phyloP scores from a whole-genome alignment of 176 grass and related monocot genomes.

The Oryza meyeriana region DNA sequence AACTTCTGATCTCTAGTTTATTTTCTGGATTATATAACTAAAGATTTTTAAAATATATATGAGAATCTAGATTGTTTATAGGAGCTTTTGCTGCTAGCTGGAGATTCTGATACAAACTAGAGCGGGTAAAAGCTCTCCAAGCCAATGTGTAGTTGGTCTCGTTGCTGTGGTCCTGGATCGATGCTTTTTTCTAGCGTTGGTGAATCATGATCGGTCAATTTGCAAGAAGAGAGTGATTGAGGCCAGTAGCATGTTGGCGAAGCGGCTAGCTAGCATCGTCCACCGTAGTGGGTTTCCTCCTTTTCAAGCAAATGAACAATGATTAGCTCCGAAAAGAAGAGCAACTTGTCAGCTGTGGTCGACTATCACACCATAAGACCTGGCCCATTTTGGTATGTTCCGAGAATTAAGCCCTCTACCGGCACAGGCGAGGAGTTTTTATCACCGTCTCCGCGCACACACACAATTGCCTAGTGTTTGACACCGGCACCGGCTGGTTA shows the following conservation, averaged over 20 bases:
- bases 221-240: not conserved
- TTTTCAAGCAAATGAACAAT: conserved; percentile 50
- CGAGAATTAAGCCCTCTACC: not conserved
- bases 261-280: not conserved
- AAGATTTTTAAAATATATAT: too few species aligned
- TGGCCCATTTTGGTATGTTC: not conserved
- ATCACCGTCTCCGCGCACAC: not conserved
- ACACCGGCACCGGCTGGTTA: not conserved
- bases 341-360: conserved; percentile 39
- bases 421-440: not conserved
- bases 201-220: conserved; percentile 32
- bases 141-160: not conserved
- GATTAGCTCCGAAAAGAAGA: conserved; percentile 29
- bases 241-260: not conserved
- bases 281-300: conserved; percentile 44
- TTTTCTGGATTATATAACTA: too few species aligned
- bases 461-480: not conserved
- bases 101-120: too few species aligned
- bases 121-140: too few species aligned
- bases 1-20: too few species aligned
- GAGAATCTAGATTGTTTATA: too few species aligned
- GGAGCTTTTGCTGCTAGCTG: too few species aligned
- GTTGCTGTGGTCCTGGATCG: conserved; percentile 10
- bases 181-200: not conserved
- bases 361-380: conserved; percentile 26